Evolutionary conservation across 2,329 filamentous ascomycete species (phyloP).

Genomic region (Aspergillus aculeatinus): DNA sequence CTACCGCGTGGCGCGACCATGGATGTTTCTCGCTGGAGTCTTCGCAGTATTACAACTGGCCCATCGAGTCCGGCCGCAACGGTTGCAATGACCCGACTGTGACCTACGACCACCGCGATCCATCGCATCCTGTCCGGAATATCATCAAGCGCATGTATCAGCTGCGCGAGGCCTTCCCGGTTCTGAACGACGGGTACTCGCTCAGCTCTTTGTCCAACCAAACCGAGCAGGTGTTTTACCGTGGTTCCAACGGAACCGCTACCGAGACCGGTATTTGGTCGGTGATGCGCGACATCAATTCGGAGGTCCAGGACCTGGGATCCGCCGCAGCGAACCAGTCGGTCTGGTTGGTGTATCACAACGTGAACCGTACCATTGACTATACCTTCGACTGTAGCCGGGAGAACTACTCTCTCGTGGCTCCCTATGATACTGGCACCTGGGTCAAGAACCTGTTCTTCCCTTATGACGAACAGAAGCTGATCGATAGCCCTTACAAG

Average conservation of each 20-base stretch:
- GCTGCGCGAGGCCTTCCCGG: conserved; percentile 55
- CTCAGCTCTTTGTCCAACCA: conserved; percentile 56
- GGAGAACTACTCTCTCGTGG: conserved; percentile 48
- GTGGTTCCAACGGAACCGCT: conserved; percentile 51
- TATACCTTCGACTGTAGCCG: conserved; percentile 58
- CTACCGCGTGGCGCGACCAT: conserved; percentile 62
- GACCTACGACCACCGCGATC: conserved; percentile 61
- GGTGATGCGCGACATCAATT: conserved; percentile 51
- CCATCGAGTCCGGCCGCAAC: conserved; percentile 51
- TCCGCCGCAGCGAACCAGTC: conserved; percentile 44
- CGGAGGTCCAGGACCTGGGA: conserved; percentile 52
- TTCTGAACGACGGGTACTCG: conserved; percentile 59
- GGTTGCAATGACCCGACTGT: conserved; percentile 59
- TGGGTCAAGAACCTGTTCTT: conserved; percentile 63
- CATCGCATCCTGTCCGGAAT: conserved; percentile 59
- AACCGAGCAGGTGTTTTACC: conserved; percentile 50
- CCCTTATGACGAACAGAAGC: conserved; percentile 55
- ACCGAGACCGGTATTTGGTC: conserved; percentile 63
- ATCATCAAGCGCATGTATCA: conserved; percentile 61
- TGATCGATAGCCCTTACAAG: conserved; percentile 46
- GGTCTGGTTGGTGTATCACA: conserved; percentile 45
- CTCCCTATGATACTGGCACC: conserved; percentile 55
- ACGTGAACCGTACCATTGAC: conserved; percentile 46
- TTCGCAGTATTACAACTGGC: conserved; percentile 58
- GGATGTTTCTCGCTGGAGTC: conserved; percentile 60